Conservation (phyloP, 2,329 filamentous ascomycete species). For the Thermothelomyces thermophilus region DNA sequence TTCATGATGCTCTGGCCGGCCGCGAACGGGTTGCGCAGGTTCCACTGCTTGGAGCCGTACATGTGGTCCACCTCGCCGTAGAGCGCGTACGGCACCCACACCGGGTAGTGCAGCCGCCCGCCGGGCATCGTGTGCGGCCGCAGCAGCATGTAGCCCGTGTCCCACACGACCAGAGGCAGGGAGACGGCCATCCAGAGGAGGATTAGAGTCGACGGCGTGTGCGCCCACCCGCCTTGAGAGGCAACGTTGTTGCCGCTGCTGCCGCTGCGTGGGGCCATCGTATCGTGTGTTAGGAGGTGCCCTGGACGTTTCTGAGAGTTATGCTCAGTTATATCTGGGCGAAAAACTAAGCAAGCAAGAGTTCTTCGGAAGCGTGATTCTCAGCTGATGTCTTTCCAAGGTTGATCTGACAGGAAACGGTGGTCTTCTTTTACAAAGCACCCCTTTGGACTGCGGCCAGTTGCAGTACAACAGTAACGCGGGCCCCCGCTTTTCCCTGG, state of each 20-base stretch:
- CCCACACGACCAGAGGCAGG: conserved; percentile 75
- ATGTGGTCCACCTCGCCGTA: conserved; percentile 75
- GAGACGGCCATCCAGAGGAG: conserved; percentile 69
- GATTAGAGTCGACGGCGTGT: conserved; percentile 40
- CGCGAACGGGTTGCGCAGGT: conserved; percentile 66
- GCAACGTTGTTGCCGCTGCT: too few species aligned
- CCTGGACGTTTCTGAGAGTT: not conserved
- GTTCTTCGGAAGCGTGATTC: not conserved
- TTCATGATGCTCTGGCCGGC: conserved; percentile 58
- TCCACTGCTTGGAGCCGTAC: conserved; percentile 70
- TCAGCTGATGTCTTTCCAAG: too few species aligned
- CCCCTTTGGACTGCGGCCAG: too few species aligned
- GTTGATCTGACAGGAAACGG: too few species aligned
- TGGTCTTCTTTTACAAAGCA: too few species aligned
- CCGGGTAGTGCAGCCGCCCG: conserved; percentile 61
- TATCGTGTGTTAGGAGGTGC: not conserved
- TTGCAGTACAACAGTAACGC: too few species aligned
- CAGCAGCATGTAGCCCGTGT: conserved; percentile 69
- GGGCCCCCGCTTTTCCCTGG: too few species aligned
- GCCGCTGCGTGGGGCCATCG: not conserved
- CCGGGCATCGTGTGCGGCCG: conserved; percentile 79
- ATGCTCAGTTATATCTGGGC: too few species aligned
- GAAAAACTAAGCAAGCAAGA: not conserved
- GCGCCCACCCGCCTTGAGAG: conserved; percentile 22
- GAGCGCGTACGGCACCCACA: conserved; percentile 72